Evolutionary conservation across 805 yeast species (phyloP).

Genomic region (Jamesozyma gamospora): DNA sequence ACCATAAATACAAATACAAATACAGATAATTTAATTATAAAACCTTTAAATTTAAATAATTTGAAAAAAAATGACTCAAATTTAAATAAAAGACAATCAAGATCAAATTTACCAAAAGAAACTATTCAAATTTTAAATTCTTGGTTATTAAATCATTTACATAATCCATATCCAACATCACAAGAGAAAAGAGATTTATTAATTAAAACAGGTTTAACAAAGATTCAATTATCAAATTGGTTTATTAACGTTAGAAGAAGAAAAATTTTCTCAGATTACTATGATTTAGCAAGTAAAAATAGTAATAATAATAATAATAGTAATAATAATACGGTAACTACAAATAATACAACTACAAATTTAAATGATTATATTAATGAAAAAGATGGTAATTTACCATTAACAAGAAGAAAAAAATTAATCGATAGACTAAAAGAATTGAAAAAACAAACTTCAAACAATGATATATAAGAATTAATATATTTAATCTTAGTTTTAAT

Average conservation of each 20-base stretch:
- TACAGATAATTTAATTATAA: no score
- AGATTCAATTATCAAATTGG: constrained; percentile 79
- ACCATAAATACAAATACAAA: background rate
- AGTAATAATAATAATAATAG: background rate
- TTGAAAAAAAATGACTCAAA: background rate
- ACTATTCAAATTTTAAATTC: constrained; percentile 61
- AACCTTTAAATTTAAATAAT: no score
- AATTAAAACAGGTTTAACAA: constrained; percentile 64
- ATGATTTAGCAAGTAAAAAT: constrained; percentile 10
- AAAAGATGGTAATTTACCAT: constrained; percentile 8
- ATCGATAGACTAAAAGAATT: constrained; percentile 28
- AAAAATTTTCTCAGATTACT: constrained; percentile 37
- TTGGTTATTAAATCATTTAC: constrained; percentile 67
- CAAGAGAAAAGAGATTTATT: constrained; percentile 64
- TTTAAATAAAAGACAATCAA: constrained; percentile 10
- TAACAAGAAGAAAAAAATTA: constrained; percentile 23
- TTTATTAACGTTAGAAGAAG: constrained; percentile 79
- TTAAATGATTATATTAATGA: background rate
- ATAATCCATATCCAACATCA: constrained; percentile 78
- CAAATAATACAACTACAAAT: background rate
- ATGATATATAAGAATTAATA: no score
- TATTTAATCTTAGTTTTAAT: no score
- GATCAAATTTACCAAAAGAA: constrained; percentile 72
- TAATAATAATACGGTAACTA: background rate
- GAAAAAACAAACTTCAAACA: constrained; percentile 11